phyloP scores from a whole-genome alignment of 2,329 filamentous ascomycete species.

The Aspergillus tubingensis region DNA sequence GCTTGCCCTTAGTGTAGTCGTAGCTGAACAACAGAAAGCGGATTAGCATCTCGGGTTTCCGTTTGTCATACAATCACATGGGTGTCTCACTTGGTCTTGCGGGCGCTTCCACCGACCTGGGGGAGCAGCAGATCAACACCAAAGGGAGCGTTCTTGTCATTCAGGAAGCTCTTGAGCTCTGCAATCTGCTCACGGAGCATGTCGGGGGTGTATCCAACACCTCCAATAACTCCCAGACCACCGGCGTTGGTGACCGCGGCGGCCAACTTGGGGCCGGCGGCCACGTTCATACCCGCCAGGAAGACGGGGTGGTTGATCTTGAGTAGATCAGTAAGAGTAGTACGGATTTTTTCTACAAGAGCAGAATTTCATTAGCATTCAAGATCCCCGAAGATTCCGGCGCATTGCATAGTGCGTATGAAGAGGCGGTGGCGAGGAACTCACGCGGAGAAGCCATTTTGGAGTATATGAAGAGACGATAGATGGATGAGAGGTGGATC shows the following conservation, averaged over 20 bases:
- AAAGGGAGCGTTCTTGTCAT: slow-evolving; percentile 26
- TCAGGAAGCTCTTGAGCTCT: slow-evolving; percentile 70
- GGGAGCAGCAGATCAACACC: slow-evolving; percentile 67
- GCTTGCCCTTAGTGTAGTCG: slow-evolving; percentile 99
- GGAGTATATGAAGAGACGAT: slow-evolving; percentile 6
- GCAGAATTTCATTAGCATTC: background rate
- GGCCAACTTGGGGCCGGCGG: slow-evolving; percentile 91
- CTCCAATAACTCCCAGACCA: slow-evolving; percentile 93
- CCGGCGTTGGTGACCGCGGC: slow-evolving; percentile 97
- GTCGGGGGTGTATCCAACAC: slow-evolving; percentile 87
- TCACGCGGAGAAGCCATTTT: slow-evolving; percentile 79
- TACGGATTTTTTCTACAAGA: slow-evolving; percentile 79
- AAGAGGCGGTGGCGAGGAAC: slow-evolving; percentile 37
- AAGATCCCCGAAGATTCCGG: slow-evolving; percentile 1
- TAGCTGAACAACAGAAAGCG: slow-evolving; percentile 62
- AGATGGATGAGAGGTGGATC: slow-evolving; percentile 12
- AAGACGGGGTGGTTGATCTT: slow-evolving; percentile 96
- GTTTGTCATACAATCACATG: slow-evolving; percentile 3
- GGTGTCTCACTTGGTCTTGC: slow-evolving; percentile 79
- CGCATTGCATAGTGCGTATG: slow-evolving; percentile 23
- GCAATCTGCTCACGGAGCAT: slow-evolving; percentile 95
- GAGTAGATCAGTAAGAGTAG: slow-evolving; percentile 90
- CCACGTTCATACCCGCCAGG: slow-evolving; percentile 98
- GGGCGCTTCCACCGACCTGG: slow-evolving; percentile 88
- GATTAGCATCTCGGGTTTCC: slow-evolving; percentile 14